Percentiles rank a stretch among this genome's conserved stretches.
phyloP scores from a whole-genome alignment of 208 protist genomes.

The Phytomonas sp. region DNA sequence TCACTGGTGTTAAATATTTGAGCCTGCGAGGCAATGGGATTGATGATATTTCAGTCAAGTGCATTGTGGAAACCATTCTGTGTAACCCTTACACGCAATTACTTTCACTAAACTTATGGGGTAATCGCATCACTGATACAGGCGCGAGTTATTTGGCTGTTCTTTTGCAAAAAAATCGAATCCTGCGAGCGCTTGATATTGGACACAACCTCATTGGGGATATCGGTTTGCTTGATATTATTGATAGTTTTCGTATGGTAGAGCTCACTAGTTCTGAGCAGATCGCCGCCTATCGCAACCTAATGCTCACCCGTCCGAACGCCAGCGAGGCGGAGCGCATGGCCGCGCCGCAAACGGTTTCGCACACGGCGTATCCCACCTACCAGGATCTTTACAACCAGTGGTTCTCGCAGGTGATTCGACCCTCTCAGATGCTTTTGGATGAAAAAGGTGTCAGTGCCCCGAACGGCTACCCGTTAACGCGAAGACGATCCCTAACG shows the following conservation, averaged over 20 bases:
- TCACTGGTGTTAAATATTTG: constrained; percentile 61
- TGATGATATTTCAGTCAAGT: constrained; percentile 31
- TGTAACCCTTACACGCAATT: constrained; percentile 55
- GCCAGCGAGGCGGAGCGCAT: constrained; percentile 47
- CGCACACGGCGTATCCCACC: constrained; percentile 32
- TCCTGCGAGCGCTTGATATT: constrained; percentile 67
- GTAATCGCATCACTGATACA: constrained; percentile 69
- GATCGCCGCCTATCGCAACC: constrained; percentile 30
- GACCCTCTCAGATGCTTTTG: background rate
- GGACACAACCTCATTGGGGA: constrained; percentile 79
- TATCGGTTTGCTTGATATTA: constrained; percentile 44
- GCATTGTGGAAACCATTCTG: constrained; percentile 40
- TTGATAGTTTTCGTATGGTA: constrained; percentile 60
- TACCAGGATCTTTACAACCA: constrained; percentile 72
- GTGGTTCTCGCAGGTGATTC: constrained; percentile 20
- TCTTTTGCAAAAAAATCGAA: constrained; percentile 47
- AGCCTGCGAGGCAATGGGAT: constrained; percentile 83
- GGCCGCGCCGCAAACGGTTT: constrained; percentile 19
- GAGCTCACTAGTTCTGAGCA: constrained; percentile 46
- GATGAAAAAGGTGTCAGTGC: background rate
- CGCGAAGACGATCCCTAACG: constrained; percentile 1
- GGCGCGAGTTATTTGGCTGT: constrained; percentile 49
- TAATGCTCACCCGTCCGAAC: constrained; percentile 34
- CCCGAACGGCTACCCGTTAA: background rate
- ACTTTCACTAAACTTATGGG: constrained; percentile 80